phyloP scores from a whole-genome alignment of 1,139 yeast genomes.

The Taiozyma onychis region DNA sequence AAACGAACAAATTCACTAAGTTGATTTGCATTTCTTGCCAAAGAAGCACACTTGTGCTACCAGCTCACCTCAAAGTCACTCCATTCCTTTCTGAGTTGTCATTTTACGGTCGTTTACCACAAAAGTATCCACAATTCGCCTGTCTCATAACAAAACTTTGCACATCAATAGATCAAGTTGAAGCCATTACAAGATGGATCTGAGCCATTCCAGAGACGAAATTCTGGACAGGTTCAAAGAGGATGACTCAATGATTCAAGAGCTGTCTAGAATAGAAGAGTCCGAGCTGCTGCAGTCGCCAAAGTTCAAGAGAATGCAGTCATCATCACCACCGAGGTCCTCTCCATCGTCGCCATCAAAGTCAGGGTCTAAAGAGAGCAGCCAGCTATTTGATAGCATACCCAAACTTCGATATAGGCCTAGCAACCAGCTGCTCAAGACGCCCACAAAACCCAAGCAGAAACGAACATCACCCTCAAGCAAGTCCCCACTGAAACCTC shows the following conservation, averaged over 20 bases:
- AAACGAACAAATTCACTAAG: background rate
- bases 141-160: background rate
- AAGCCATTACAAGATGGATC: constrained; percentile 7
- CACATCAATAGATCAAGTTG: background rate
- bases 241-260: constrained; percentile 17
- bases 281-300: constrained; percentile 23
- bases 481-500: constrained; percentile 4
- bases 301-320: constrained; percentile 20
- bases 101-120: background rate
- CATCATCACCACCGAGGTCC: constrained; percentile 21
- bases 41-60: background rate
- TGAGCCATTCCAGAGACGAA: constrained; percentile 10
- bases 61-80: background rate
- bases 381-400: constrained; percentile 12
- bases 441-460: constrained; percentile 18
- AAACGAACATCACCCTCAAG: constrained; percentile 3
- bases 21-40: background rate
- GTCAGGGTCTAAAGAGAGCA: constrained; percentile 11
- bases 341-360: constrained; percentile 18
- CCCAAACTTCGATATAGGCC: constrained; percentile 16
- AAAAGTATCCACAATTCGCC: background rate
- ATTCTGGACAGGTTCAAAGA: constrained; percentile 21
- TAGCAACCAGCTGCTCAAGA: constrained; percentile 12
- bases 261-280: constrained; percentile 21
- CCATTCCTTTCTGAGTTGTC: background rate